phyloP scores from a whole-genome alignment of 2,329 filamentous ascomycete species.

The Thielaviopsis euricoi region DNA sequence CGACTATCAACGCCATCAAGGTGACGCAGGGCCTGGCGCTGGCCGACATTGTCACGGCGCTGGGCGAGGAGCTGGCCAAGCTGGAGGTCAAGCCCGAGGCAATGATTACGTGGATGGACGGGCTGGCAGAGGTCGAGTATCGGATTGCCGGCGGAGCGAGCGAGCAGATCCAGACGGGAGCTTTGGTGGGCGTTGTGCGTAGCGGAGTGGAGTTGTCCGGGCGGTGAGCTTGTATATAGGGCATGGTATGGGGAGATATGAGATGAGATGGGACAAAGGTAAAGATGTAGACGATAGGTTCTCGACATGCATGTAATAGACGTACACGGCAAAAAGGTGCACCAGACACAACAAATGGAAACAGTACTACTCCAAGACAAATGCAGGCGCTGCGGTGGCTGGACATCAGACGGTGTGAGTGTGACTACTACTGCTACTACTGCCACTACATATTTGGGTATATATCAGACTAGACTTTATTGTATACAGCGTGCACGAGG shows the following conservation, averaged over 20 bases:
- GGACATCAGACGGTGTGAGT: not conserved
- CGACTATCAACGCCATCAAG: constrained; percentile 79
- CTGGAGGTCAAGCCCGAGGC: constrained; percentile 75
- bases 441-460: not conserved
- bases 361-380: not conserved
- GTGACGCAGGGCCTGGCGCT: constrained; percentile 69
- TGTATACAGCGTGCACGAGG: too few species aligned
- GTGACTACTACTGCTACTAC: not conserved
- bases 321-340: too few species aligned
- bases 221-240: not conserved
- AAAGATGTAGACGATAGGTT: too few species aligned
- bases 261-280: not conserved
- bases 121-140: constrained; percentile 85
- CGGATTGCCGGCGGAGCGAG: constrained; percentile 73
- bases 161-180: constrained; percentile 81
- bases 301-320: too few species aligned
- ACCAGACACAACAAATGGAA: too few species aligned
- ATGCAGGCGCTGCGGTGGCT: not conserved
- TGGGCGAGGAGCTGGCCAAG: constrained; percentile 67
- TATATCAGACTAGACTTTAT: not conserved
- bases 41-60: constrained; percentile 78
- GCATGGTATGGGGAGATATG: not conserved
- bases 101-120: constrained; percentile 81
- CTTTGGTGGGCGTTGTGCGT: constrained; percentile 75
- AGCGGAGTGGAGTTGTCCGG: constrained; percentile 59